A percentile compares a stretch with the other conserved stretches of the same genome.
These are phyloP conservation scores for Xerocomellus chrysenteron DNA, from an alignment of 768 basidiomycete species.

Conservation along the genomic window DNA sequence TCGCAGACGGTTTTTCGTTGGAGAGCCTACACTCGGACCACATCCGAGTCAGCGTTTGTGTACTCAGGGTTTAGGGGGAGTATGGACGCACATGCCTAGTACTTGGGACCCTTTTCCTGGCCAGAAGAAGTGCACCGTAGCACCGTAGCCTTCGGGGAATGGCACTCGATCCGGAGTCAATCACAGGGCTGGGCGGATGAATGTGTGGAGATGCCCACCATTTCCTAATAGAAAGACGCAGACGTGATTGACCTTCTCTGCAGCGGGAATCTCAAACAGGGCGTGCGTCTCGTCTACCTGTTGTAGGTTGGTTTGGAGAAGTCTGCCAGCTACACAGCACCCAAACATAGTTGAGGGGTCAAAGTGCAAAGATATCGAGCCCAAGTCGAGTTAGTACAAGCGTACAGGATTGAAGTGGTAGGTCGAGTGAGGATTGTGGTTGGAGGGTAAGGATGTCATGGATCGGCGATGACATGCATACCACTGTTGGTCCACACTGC, in stretches of 20 bases:
- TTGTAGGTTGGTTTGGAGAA: conserved; percentile 74
- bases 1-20: conserved; percentile 87
- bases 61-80: background rate
- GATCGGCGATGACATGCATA: conserved; percentile 6
- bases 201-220: conserved; percentile 40
- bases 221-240: conserved; percentile 83
- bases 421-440: conserved; percentile 5
- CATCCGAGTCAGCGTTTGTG: background rate
- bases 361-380: background rate
- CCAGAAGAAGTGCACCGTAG: conserved; percentile 84
- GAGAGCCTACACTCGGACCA: conserved; percentile 57
- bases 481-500: background rate
- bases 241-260: conserved; percentile 77
- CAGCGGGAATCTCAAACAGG: conserved; percentile 68
- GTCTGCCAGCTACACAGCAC: conserved; percentile 75
- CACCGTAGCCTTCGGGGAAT: conserved; percentile 82
- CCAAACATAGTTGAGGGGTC: conserved; percentile 60
- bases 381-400: background rate
- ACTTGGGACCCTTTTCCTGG: conserved; percentile 86
- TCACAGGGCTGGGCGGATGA: background rate
- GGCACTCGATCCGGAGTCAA: conserved; percentile 45
- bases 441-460: conserved; percentile 11
- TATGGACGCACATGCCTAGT: conserved; percentile 67
- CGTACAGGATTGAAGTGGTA: background rate
- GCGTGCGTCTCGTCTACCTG: conserved; percentile 86